These are phyloP conservation scores for Metschnikowia santaceciliae DNA, from an alignment of 805 yeast species.

Conservation along the genomic window DNA sequence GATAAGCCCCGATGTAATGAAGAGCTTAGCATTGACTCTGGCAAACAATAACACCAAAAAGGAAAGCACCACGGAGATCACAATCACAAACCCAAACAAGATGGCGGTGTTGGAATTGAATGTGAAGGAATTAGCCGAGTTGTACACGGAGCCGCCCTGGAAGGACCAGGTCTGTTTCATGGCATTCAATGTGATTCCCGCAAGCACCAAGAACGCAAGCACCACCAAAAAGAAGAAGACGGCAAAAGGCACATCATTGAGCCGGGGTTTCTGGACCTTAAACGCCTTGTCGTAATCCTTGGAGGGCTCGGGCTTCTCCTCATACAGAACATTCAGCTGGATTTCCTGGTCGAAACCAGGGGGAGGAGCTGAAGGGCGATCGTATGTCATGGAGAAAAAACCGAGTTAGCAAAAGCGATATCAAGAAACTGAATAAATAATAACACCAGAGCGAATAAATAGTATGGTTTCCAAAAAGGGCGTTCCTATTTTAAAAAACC, in stretches of 20 bases:
- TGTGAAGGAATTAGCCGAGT: slow-evolving; percentile 49
- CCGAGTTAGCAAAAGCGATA: too few relatives aligned
- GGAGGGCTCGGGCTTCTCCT: slow-evolving; percentile 33
- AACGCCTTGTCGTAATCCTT: slow-evolving; percentile 62
- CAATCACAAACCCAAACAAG: slow-evolving; percentile 61
- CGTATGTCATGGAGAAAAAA: slow-evolving; percentile 5
- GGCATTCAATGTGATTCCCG: slow-evolving; percentile 64
- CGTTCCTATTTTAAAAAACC: too few relatives aligned
- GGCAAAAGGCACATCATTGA: slow-evolving; percentile 71
- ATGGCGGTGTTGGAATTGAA: slow-evolving; percentile 73
- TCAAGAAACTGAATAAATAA: not conserved
- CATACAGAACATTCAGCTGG: slow-evolving; percentile 18
- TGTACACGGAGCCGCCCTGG: slow-evolving; percentile 64
- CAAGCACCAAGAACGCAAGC: slow-evolving; percentile 66
- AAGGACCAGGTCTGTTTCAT: slow-evolving; percentile 52
- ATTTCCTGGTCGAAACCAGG: slow-evolving; percentile 26
- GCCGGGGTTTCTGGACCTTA: slow-evolving; percentile 55
- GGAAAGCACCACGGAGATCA: slow-evolving; percentile 57
- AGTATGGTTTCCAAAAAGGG: too few relatives aligned
- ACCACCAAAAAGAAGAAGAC: slow-evolving; percentile 45
- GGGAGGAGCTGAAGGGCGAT: slow-evolving; percentile 8
- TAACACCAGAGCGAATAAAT: too few relatives aligned
- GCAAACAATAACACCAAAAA: slow-evolving; percentile 56
- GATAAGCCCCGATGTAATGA: slow-evolving; percentile 66
- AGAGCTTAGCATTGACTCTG: slow-evolving; percentile 57